phyloP scores from a whole-genome alignment of 441 rosid species.

The Croton laevigatus region DNA sequence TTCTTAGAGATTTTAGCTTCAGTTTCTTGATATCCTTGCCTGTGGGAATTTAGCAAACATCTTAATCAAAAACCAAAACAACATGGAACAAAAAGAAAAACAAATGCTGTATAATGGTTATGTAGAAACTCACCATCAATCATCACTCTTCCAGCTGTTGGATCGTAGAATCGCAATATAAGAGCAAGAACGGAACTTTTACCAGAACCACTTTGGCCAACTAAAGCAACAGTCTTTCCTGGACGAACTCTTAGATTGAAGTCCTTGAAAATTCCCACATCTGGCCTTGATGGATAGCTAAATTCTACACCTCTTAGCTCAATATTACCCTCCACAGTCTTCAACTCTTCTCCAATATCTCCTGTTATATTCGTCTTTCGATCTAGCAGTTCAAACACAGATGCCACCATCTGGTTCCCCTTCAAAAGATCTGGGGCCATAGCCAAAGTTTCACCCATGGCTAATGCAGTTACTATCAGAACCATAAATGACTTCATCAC shows the following conservation, averaged over 20 bases:
- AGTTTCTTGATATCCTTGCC: slow-evolving; percentile 69
- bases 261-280: slow-evolving; percentile 65
- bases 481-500: slow-evolving; percentile 96
- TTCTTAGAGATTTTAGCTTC: slow-evolving; percentile 61
- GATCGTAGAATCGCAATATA: slow-evolving; percentile 83
- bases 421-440: slow-evolving; percentile 81
- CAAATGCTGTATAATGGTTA: neutral
- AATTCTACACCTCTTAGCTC: slow-evolving; percentile 67
- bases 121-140: slow-evolving; percentile 60
- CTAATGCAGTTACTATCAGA: slow-evolving; percentile 88
- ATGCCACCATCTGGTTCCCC: slow-evolving; percentile 93
- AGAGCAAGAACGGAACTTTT: slow-evolving; percentile 85
- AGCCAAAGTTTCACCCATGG: slow-evolving; percentile 94
- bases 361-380: slow-evolving; percentile 58
- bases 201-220: slow-evolving; percentile 95
- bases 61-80: neutral
- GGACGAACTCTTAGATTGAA: slow-evolving; percentile 60
- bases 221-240: slow-evolving; percentile 81
- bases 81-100: no score
- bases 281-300: slow-evolving; percentile 83
- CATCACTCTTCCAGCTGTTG: slow-evolving; percentile 69
- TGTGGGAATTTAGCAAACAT: slow-evolving; percentile 23
- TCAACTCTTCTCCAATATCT: slow-evolving; percentile 61
- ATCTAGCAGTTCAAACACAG: slow-evolving; percentile 75
- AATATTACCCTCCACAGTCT: slow-evolving; percentile 59